phyloP scores from a whole-genome alignment of 2,329 filamentous ascomycete species.

The Aspergillus candidus region DNA sequence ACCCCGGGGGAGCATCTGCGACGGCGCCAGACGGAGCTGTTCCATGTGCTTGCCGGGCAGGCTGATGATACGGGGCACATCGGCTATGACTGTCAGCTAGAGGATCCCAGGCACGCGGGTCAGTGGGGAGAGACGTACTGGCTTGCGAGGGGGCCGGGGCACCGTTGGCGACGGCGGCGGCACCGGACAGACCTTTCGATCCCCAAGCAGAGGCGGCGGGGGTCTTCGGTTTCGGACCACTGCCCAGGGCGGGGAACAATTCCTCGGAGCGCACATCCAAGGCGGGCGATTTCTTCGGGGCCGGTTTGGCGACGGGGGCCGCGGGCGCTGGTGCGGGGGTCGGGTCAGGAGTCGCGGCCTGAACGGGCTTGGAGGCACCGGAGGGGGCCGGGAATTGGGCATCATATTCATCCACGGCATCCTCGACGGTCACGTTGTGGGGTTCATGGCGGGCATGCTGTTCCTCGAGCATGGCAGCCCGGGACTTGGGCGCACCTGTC shows the following conservation, averaged over 20 bases:
- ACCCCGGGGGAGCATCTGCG: conserved; percentile 67
- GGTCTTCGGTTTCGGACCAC: conserved; percentile 57
- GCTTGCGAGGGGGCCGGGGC: conserved; percentile 51
- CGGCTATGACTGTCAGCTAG: conserved; percentile 30
- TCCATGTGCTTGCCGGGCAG: conserved; percentile 81
- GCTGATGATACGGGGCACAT: conserved; percentile 55
- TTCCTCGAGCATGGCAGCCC: conserved; percentile 49
- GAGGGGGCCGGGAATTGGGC: conserved; percentile 52
- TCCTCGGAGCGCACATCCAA: conserved; percentile 86
- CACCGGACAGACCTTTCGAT: conserved; percentile 49
- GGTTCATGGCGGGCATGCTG: conserved; percentile 48
- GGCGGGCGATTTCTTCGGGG: conserved; percentile 37
- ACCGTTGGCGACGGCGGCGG: conserved; percentile 39
- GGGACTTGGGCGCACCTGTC: conserved; percentile 38
- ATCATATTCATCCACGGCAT: conserved; percentile 73
- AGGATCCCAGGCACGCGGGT: conserved; percentile 12
- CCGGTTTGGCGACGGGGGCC: conserved; percentile 36
- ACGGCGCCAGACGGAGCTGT: conserved; percentile 64
- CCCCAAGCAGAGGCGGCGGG: conserved; percentile 71
- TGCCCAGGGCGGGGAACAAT: conserved; percentile 85
- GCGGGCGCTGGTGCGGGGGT: conserved; percentile 26
- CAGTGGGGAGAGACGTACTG: conserved; percentile 36
- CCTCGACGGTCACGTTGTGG: conserved; percentile 68
- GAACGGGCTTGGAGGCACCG: conserved; percentile 32
- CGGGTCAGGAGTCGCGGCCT: conserved; percentile 19